phyloP scores from a whole-genome alignment of 2,329 filamentous ascomycete species.

The Aureobasidium sp. region DNA sequence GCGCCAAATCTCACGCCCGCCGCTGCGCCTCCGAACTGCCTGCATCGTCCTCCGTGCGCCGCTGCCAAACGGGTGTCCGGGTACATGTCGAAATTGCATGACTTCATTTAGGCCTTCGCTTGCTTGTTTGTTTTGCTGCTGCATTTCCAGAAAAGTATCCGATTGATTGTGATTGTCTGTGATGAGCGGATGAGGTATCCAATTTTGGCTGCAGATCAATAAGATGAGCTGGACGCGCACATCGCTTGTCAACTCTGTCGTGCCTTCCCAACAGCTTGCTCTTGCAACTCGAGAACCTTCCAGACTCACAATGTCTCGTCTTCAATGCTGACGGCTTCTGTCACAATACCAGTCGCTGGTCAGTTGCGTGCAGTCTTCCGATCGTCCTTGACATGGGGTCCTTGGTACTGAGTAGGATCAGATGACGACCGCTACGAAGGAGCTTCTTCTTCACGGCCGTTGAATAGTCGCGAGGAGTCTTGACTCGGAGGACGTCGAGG shows the following conservation, averaged over 20 bases:
- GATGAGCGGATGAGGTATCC: background rate
- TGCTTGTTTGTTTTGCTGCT: background rate
- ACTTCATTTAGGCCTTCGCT: slow-evolving; percentile 1
- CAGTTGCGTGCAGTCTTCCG: background rate
- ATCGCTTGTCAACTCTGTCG: background rate
- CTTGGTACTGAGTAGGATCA: no score
- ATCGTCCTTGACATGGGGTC: background rate
- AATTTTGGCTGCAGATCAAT: background rate
- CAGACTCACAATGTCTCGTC: no score
- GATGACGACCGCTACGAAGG: background rate
- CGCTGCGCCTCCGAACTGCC: slow-evolving; percentile 6
- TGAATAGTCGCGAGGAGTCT: background rate
- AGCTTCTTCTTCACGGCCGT: background rate
- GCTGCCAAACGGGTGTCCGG: background rate
- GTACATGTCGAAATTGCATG: slow-evolving; percentile 3
- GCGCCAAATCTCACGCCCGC: slow-evolving; percentile 6
- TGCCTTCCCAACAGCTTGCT: background rate
- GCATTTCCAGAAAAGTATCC: background rate
- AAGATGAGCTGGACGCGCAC: background rate
- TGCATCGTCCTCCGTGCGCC: background rate
- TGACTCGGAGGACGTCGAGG: background rate
- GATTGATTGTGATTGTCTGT: slow-evolving; percentile 6
- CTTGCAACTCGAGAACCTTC: no score
- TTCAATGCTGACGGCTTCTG: background rate
- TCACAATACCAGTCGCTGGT: no score